Conservation (phyloP, 2,329 filamentous ascomycete genomes). For the Aspergillus hortae region DNA sequence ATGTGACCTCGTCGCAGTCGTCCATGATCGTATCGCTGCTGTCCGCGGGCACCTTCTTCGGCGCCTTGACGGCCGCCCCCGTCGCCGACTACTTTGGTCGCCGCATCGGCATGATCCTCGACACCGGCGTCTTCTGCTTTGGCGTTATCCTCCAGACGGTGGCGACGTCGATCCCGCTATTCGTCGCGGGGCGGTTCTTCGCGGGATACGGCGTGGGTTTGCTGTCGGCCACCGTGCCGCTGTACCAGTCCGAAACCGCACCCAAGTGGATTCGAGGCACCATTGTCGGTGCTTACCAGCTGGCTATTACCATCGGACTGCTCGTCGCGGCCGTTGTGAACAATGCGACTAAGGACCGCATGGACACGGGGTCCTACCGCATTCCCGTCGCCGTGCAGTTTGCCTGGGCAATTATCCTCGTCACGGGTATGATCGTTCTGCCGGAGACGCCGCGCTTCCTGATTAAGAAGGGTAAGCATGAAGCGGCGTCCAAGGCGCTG, state of each 20-base stretch:
- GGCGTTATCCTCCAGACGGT: slow-evolving; percentile 34
- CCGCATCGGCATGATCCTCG: slow-evolving; percentile 41
- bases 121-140: slow-evolving; percentile 30
- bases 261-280: slow-evolving; percentile 72
- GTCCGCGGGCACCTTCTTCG: slow-evolving; percentile 70
- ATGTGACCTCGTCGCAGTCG: slow-evolving; percentile 51
- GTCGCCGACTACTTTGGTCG: slow-evolving; percentile 39
- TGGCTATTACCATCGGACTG: slow-evolving; percentile 75
- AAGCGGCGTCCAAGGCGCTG: slow-evolving; percentile 60
- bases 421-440: slow-evolving; percentile 65
- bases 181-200: slow-evolving; percentile 51
- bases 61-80: slow-evolving; percentile 67
- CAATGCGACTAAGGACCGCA: slow-evolving; percentile 63
- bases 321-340: slow-evolving; percentile 69
- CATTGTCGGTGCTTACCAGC: slow-evolving; percentile 74
- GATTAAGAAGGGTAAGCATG: slow-evolving; percentile 70
- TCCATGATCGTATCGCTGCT: slow-evolving; percentile 69
- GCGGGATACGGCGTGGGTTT: slow-evolving; percentile 65
- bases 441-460: slow-evolving; percentile 82
- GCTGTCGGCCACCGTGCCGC: slow-evolving; percentile 62
- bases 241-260: slow-evolving; percentile 78
- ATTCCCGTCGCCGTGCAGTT: slow-evolving; percentile 79
- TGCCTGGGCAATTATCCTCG: slow-evolving; percentile 73
- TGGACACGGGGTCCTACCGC: slow-evolving; percentile 66
- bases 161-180: slow-evolving; percentile 27